Conservation (phyloP, 2,329 filamentous ascomycete species). For the Stylonectria norvegica region DNA sequence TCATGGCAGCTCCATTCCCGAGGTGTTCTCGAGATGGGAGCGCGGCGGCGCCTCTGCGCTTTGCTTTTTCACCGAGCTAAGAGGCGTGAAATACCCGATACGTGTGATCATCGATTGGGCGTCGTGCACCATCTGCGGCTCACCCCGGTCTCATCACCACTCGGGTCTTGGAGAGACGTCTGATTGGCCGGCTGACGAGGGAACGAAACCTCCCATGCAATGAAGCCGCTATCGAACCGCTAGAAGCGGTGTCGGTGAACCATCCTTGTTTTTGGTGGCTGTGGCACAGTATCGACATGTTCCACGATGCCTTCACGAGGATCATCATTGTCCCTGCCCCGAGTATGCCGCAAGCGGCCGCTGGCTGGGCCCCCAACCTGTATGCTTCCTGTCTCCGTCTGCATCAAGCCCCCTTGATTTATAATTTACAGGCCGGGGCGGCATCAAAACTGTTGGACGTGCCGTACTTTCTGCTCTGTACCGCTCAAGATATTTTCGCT, state of each 20-base stretch:
- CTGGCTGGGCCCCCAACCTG: slow-evolving; percentile 20
- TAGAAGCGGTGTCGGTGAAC: slow-evolving; percentile 30
- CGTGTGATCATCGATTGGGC: slow-evolving; percentile 27
- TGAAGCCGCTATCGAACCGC: slow-evolving; percentile 28
- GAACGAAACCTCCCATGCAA: slow-evolving; percentile 22
- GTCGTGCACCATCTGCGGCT: slow-evolving; percentile 29
- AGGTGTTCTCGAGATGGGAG: slow-evolving; percentile 5
- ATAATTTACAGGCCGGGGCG: slow-evolving; percentile 20
- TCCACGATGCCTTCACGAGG: slow-evolving; percentile 28
- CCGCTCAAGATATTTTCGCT: slow-evolving; percentile 15
- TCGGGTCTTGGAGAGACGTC: slow-evolving; percentile 22
- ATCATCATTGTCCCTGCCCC: slow-evolving; percentile 26
- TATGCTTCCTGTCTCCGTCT: slow-evolving; percentile 29
- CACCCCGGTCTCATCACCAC: slow-evolving; percentile 29
- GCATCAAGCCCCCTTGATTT: slow-evolving; percentile 24
- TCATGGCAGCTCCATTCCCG: slow-evolving; percentile 4
- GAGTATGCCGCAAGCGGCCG: slow-evolving; percentile 28
- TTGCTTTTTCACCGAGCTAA: slow-evolving; percentile 24
- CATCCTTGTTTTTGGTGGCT: slow-evolving; percentile 24
- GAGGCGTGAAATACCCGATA: slow-evolving; percentile 26
- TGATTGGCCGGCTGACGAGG: slow-evolving; percentile 26
- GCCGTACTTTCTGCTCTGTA: slow-evolving; percentile 12
- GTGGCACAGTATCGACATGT: slow-evolving; percentile 27
- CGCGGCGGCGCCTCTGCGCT: slow-evolving; percentile 10
- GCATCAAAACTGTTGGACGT: slow-evolving; percentile 24